These are phyloP conservation scores for Geranium brycei DNA, from an alignment of 345 rosid genomes.

Conservation along the genomic window DNA sequence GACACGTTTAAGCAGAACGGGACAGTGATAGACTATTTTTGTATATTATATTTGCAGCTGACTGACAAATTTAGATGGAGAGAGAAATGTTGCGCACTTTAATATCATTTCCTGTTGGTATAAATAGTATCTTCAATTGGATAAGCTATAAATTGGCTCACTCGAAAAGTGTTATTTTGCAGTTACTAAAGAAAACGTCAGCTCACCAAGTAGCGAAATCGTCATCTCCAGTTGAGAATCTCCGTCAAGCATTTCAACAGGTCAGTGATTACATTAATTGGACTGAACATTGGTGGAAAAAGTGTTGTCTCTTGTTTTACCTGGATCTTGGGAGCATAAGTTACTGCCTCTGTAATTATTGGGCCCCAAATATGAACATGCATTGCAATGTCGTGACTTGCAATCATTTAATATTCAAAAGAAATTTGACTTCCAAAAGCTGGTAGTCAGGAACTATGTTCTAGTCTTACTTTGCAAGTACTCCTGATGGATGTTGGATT, in stretches of 20 bases:
- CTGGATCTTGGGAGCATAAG: not conserved
- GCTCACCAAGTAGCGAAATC: constrained; percentile 26
- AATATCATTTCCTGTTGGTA: not conserved
- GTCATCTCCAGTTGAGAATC: constrained; percentile 32
- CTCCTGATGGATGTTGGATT: not conserved
- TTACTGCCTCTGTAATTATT: not conserved
- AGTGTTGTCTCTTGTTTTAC: not conserved
- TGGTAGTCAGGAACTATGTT: not conserved
- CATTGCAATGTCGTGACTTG: not conserved
- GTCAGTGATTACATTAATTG: constrained; percentile 16
- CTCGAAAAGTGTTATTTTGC: not conserved
- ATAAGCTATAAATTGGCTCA: not conserved
- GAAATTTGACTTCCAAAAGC: not conserved
- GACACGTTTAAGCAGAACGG: not conserved
- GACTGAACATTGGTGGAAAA: not conserved
- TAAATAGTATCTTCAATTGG: not conserved
- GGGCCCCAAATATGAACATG: not conserved
- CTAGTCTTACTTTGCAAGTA: not conserved
- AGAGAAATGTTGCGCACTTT: not conserved
- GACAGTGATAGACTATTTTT: too few relatives aligned
- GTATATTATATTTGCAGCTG: not conserved
- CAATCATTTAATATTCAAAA: too few relatives aligned
- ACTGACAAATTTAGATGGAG: not conserved
- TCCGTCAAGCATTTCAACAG: constrained; percentile 35
- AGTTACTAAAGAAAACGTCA: constrained; percentile 41